Percentiles rank a stretch among this genome's conserved stretches.
These are phyloP conservation scores for Lentithecium fluviatile DNA, from an alignment of 495 filamentous ascomycete genomes.

Conservation along the genomic window DNA sequence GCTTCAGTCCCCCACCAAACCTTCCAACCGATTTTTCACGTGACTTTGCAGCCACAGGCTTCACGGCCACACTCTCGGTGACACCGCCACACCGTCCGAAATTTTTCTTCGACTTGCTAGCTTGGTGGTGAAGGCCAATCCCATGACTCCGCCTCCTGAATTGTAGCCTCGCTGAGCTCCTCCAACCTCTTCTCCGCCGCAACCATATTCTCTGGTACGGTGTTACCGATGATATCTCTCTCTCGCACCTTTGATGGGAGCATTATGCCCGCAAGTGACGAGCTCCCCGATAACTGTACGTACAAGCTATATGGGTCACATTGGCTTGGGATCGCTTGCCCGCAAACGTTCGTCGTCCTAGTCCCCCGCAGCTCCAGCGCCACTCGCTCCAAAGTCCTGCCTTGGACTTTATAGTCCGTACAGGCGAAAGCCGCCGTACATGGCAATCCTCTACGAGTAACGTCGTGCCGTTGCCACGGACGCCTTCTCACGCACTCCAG, in stretches of 20 bases:
- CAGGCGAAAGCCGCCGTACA: neutral
- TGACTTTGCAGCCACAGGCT: no score
- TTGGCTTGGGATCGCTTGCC: constrained; percentile 5
- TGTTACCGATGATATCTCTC: constrained; percentile 16
- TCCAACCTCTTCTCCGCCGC: constrained; percentile 23
- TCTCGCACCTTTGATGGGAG: constrained; percentile 11
- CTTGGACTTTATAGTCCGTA: constrained; percentile 8
- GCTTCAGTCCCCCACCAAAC: no score
- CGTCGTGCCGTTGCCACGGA: neutral
- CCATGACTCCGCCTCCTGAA: constrained; percentile 16
- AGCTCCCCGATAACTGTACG: constrained; percentile 3
- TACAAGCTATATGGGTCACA: constrained; percentile 19
- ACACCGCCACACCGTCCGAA: no score
- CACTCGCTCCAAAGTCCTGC: constrained; percentile 2
- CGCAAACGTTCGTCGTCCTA: neutral
- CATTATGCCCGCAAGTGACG: constrained; percentile 1
- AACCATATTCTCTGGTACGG: constrained; percentile 16
- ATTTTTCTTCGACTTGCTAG: no score
- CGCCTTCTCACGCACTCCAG: constrained; percentile 7
- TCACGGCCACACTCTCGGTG: no score
- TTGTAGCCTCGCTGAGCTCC: constrained; percentile 10
- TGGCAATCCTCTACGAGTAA: constrained; percentile 5
- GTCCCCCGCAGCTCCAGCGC: constrained; percentile 14
- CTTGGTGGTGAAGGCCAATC: neutral
- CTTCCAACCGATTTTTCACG: no score